phyloP scores from a whole-genome alignment of 768 basidiomycete genomes.

The Stropharia rugosoannulata region DNA sequence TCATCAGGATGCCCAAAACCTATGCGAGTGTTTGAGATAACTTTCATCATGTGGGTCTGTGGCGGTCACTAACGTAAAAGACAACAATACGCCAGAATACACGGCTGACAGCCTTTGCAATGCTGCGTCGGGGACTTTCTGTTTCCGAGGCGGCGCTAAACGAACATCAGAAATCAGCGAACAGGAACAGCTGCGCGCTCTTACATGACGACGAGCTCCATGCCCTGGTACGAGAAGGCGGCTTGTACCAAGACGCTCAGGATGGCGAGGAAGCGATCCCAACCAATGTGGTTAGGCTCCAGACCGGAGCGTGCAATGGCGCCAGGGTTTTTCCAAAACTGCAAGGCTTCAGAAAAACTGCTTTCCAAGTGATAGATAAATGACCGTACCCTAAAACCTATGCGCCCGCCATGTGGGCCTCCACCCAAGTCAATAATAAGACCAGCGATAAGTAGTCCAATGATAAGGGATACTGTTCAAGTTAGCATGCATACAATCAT shows the following conservation, averaged over 20 bases:
- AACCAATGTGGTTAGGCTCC: conserved; percentile 37
- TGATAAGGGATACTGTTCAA: conserved; percentile 52
- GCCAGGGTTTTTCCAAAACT: conserved; percentile 79
- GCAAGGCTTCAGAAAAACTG: neutral
- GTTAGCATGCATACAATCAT: neutral
- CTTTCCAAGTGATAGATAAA: conserved; percentile 5
- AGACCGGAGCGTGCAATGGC: conserved; percentile 44
- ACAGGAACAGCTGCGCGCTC: conserved; percentile 10
- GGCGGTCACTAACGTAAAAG: conserved; percentile 56
- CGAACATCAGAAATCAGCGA: neutral
- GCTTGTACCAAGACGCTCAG: conserved; percentile 47
- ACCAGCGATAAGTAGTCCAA: conserved; percentile 57
- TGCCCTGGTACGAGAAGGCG: conserved; percentile 76
- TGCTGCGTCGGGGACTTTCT: conserved; percentile 74
- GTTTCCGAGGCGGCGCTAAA: conserved; percentile 74
- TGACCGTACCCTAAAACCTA: conserved; percentile 60
- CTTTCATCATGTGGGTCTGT: neutral
- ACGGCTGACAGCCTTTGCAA: conserved; percentile 70
- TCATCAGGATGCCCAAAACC: conserved; percentile 70
- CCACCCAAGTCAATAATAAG: conserved; percentile 80
- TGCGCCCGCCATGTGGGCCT: conserved; percentile 62
- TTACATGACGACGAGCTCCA: conserved; percentile 73
- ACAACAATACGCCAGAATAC: conserved; percentile 81
- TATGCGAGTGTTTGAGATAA: conserved; percentile 18
- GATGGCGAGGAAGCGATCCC: conserved; percentile 46